phyloP scores from a whole-genome alignment of 371 early-diverging fungal species.

The Syncephalastrum racemosum region DNA sequence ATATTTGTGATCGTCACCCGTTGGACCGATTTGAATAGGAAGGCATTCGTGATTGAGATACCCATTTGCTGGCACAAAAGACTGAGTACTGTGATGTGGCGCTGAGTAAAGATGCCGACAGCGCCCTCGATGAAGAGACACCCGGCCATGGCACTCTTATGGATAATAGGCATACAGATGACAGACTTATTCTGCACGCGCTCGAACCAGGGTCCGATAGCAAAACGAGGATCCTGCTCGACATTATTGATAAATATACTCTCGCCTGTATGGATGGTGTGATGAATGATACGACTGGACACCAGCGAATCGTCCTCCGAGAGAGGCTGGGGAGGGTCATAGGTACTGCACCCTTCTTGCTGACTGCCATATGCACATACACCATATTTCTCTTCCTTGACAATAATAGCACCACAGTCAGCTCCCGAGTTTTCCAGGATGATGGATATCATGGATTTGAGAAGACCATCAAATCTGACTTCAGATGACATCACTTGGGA shows the following conservation, averaged over 20 bases:
- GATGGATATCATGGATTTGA: constrained; percentile 44
- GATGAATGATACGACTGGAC: constrained; percentile 39
- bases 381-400: constrained; percentile 42
- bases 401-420: constrained; percentile 46
- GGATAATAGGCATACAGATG: constrained; percentile 57
- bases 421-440: constrained; percentile 51
- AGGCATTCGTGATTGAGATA: constrained; percentile 59
- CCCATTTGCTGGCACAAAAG: constrained; percentile 60
- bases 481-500: constrained; percentile 50
- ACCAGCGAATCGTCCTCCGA: constrained; percentile 32
- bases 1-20: constrained; percentile 40
- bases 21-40: constrained; percentile 49
- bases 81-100: constrained; percentile 55
- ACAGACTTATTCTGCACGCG: constrained; percentile 50
- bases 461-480: constrained; percentile 40
- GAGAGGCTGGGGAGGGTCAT: constrained; percentile 40
- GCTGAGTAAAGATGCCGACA: constrained; percentile 55
- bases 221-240: constrained; percentile 40
- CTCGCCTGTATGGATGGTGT: constrained; percentile 41
- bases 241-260: constrained; percentile 43
- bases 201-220: constrained; percentile 46
- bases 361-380: constrained; percentile 45
- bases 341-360: constrained; percentile 34
- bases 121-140: constrained; percentile 60
- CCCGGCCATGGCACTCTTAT: constrained; percentile 49